A percentile compares a stretch with the other conserved stretches of the same genome.
Evolutionary conservation across 78 protist genomes (phyloP).

Genomic region (Speleostelium caveatum): DNA sequence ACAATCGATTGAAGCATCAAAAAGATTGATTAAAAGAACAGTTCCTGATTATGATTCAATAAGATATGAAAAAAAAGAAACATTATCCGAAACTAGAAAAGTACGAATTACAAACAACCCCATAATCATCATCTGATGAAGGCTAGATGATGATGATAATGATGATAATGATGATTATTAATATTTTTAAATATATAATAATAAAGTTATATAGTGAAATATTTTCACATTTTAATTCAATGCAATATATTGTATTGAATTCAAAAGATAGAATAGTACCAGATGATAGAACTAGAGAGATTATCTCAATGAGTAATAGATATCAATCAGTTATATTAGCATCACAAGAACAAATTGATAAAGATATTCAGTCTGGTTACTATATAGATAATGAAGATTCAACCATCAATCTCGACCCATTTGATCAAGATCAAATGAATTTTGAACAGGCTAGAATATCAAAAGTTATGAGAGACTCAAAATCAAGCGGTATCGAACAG

Average conservation of each 20-base stretch:
- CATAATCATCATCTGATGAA: no score
- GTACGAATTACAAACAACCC: no score
- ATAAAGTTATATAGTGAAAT: slow-evolving; percentile 70
- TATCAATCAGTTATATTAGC: slow-evolving; percentile 48
- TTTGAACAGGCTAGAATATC: slow-evolving; percentile 23
- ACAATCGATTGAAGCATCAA: no score
- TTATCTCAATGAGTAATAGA: slow-evolving; percentile 24
- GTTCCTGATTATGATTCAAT: no score
- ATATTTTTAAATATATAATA: no score
- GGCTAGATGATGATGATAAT: no score
- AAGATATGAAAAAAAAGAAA: no score
- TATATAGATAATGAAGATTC: slow-evolving; percentile 51
- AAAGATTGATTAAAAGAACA: no score
- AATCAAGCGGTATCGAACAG: neutral
- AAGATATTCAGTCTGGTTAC: slow-evolving; percentile 6
- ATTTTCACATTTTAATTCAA: slow-evolving; percentile 36
- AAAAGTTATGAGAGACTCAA: neutral
- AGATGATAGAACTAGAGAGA: slow-evolving; percentile 58
- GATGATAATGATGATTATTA: no score
- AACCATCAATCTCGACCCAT: slow-evolving; percentile 1
- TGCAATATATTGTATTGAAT: slow-evolving; percentile 3
- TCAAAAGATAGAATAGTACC: neutral
- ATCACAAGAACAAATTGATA: slow-evolving; percentile 17
- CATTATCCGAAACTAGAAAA: no score
- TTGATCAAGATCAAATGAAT: slow-evolving; percentile 21